Evolutionary conservation across 225 moss, liverwort and hornwort species (phyloP).

Genomic region (Asterella californica): DNA sequence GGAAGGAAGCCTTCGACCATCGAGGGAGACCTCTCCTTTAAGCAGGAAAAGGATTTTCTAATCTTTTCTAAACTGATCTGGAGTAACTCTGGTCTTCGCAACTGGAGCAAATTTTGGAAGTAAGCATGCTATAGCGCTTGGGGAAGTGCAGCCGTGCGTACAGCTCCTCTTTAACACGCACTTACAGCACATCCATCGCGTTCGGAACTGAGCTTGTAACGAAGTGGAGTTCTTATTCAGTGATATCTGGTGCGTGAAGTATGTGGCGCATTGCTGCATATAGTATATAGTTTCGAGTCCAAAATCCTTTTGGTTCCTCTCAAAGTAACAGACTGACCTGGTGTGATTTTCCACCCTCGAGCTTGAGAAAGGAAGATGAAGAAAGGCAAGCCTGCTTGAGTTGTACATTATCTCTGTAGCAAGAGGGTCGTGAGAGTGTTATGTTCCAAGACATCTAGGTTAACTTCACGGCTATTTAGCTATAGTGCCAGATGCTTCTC

Average conservation of each 20-base stretch:
- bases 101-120: conserved; percentile 29
- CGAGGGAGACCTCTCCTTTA: background rate
- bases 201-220: conserved; percentile 14
- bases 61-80: conserved; percentile 9
- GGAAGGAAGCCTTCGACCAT: conserved; percentile 5
- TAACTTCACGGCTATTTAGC: conserved; percentile 15
- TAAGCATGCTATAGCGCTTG: conserved; percentile 16
- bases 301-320: conserved; percentile 26
- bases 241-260: conserved; percentile 15
- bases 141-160: conserved; percentile 14
- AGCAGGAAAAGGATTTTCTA: background rate
- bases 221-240: conserved; percentile 16
- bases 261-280: conserved; percentile 40
- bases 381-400: conserved; percentile 13
- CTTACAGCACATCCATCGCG: conserved; percentile 10
- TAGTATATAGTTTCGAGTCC: conserved; percentile 4
- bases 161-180: conserved; percentile 15
- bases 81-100: conserved; percentile 14
- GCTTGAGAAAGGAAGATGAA: conserved; percentile 1
- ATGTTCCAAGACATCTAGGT: conserved; percentile 15
- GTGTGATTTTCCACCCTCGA: conserved; percentile 19
- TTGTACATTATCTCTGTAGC: conserved; percentile 19
- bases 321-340: conserved; percentile 17
- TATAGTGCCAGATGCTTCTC: conserved; percentile 12
- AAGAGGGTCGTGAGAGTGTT: conserved; percentile 6